Conservation (phyloP, 108 stramenopile genomes). For the Pseudonitzschia multiseries region DNA sequence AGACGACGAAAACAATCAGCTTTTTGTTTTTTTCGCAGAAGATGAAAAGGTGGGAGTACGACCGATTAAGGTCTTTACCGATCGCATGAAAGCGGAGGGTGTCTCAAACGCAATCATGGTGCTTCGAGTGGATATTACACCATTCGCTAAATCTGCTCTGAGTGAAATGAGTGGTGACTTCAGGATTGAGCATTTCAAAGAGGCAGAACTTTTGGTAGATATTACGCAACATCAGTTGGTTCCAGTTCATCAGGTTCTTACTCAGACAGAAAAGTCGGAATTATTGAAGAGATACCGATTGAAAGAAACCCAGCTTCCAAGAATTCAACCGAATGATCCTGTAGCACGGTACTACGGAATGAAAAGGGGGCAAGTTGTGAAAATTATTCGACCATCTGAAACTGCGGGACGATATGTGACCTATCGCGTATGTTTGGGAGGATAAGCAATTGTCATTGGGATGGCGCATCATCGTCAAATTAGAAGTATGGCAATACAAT, state of each 20-base stretch:
- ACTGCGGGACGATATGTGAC: conserved; percentile 99
- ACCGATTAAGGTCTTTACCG: conserved; percentile 89
- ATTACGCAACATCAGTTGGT: conserved; percentile 98
- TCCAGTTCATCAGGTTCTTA: conserved; percentile 91
- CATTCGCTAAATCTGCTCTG: conserved; percentile 93
- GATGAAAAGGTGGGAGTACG: conserved; percentile 95
- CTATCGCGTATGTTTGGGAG: conserved; percentile 87
- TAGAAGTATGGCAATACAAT: too few relatives aligned
- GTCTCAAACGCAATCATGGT: conserved; percentile 90
- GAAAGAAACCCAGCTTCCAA: conserved; percentile 96
- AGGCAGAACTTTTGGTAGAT: conserved; percentile 97
- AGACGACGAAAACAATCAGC: conserved; percentile 84
- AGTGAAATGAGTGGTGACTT: conserved; percentile 86
- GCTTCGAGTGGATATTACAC: conserved; percentile 85
- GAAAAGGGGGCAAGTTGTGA: conserved; percentile 96
- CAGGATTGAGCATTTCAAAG: conserved; percentile 97
- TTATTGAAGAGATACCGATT: conserved; percentile 95
- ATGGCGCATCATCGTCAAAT: too few relatives aligned
- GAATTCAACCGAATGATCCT: conserved; percentile 98
- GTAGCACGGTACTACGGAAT: conserved; percentile 98
- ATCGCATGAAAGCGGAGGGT: conserved; percentile 85
- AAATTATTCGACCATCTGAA: conserved; percentile 98
- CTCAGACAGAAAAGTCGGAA: conserved; percentile 90
- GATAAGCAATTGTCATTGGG: background rate
- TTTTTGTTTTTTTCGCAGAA: conserved; percentile 95